Evolutionary conservation across 2,329 filamentous ascomycete genomes (phyloP), one percentile per base, ranked within the genome.

Genomic region (Paecilomyces fulvus): DNA sequence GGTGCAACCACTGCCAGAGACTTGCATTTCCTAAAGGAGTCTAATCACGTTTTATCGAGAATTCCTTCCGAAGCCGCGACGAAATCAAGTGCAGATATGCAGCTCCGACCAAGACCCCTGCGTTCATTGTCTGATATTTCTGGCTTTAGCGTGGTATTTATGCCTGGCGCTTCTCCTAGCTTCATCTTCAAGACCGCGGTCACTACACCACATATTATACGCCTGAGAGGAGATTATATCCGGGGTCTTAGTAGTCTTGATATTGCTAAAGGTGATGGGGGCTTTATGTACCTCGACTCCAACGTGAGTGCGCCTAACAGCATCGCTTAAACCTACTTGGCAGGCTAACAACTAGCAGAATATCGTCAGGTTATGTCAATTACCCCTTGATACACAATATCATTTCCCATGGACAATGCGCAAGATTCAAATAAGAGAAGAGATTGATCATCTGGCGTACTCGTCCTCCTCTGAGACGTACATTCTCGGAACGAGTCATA

Each of bases 101-200:
- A 56, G 60, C 70, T 59, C 57, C 69, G 77, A 54, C 68, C 73
- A 51, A 77, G 68, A 51, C 71, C 75, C 20, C 70, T 81, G 63
- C 75, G 77, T 53, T 65, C 69, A 48, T 64, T 81, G 21, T 59
- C 65, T 12, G 65, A 78, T 59, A 57, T 96, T n/a, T 83, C 81
- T 30, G 90, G 90, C 2, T 91, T 92, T 69, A 87, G 84, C 66
- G 83, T 88, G 1, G 86, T 97, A 1, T 94, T 96, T 67, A 80
- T 96, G 52, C 86, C 90, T 0, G 92, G 92, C 0, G 73, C 80
- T 3, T 90, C 90, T 0, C 88, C 92, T 0, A 86, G 85, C 57
- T 92, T 97, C 69, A 76, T 99, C 49, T 70, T 96, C 49, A 95
- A 89, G 65, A 90, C 90, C 51, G 83, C 90, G 33, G 88, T 90